Base-by-base conservation (phyloP, 2,329 filamentous ascomycete species). In the Paraphaeosphaeria minitans region DNA sequence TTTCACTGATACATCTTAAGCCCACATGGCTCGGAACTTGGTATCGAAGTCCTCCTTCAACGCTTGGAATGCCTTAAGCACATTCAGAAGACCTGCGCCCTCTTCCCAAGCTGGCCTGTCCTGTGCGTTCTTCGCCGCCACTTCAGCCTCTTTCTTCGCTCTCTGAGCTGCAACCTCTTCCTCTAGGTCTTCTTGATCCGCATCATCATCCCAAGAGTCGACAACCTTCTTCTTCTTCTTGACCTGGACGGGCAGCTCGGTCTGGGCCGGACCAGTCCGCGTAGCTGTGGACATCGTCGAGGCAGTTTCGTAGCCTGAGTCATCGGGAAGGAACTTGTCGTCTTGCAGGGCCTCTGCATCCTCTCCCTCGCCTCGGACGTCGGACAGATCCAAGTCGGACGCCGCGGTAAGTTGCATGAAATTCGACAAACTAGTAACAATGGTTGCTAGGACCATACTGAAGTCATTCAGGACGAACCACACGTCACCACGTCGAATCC, bases 381-480 rank as follows among this genome's bases (percentile, higher is more conserved):
- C 82, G 8, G 84, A 75, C 73, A 84, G 81, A 54, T 83, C 82
- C 53, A 80, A 76, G 35, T 80, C 80, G 9, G 77, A 78, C 6
- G 75, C 77, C 3, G 75, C 66, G 12, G 76, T 77, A 4, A 84
- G 76, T 21, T 83, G 82, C 62, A 88, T 78, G 65, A 88, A 84
- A 61, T 84, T 84, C 6, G 80, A 80, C 1, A 91, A 72, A 49
- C 84, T 87, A 0, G 88, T 87, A 35, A 90, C 84, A 63, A 95
- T 91, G 10, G 91, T 91, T 0, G 89, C 88, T 0, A 91, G 79
- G 0, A 89, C 78, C 55, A 86, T 79, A 14, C 84, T 87, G 71
- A 88, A 87, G 67, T 89, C 84, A 60, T 92, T 91, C 2, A 93
- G 80, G 1, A 84, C 70, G 67, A 89, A 93, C 90, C 90, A 93